Conservation (phyloP, 2,329 filamentous ascomycete genomes). For the Pseudogymnoascus pannorum region DNA sequence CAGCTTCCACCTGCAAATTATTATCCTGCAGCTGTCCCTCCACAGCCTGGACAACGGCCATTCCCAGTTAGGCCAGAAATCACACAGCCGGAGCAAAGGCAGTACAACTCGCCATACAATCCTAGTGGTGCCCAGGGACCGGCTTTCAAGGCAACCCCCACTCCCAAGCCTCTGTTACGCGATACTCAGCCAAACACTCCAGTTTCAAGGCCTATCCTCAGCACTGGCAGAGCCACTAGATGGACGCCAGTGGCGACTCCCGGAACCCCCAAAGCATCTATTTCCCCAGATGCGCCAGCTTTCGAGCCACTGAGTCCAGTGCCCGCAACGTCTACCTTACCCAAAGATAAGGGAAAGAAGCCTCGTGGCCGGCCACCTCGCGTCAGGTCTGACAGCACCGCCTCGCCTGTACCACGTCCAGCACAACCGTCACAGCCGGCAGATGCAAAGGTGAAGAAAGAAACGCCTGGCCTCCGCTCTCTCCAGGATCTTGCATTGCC, state of each 20-base stretch:
- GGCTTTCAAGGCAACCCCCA: slow-evolving; percentile 11
- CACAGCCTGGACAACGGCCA: slow-evolving; percentile 4
- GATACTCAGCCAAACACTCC: slow-evolving; percentile 24
- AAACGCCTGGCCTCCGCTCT: slow-evolving; percentile 22
- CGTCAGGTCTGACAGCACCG: slow-evolving; percentile 22
- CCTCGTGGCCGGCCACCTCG: slow-evolving; percentile 15
- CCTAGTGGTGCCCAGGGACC: slow-evolving; percentile 20
- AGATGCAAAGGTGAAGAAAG: slow-evolving; percentile 31
- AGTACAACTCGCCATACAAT: slow-evolving; percentile 30
- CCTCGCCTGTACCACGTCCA: slow-evolving; percentile 19
- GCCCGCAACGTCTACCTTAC: slow-evolving; percentile 30
- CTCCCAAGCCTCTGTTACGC: slow-evolving; percentile 14
- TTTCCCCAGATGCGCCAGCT: slow-evolving; percentile 43
- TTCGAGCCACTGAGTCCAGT: slow-evolving; percentile 53
- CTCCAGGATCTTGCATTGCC: slow-evolving; percentile 37
- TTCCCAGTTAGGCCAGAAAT: slow-evolving; percentile 15
- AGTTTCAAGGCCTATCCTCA: slow-evolving; percentile 14
- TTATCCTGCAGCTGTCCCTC: slow-evolving; percentile 20
- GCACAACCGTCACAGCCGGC: slow-evolving; percentile 16
- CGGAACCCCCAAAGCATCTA: slow-evolving; percentile 44
- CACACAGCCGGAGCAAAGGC: slow-evolving; percentile 21
- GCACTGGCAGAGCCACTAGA: slow-evolving; percentile 42
- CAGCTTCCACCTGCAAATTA: slow-evolving; percentile 17
- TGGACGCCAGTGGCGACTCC: slow-evolving; percentile 52
- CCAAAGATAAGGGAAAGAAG: slow-evolving; percentile 13